Conservation (phyloP, 2,329 filamentous ascomycete genomes). For the Colletotrichum gloeosporioides region DNA sequence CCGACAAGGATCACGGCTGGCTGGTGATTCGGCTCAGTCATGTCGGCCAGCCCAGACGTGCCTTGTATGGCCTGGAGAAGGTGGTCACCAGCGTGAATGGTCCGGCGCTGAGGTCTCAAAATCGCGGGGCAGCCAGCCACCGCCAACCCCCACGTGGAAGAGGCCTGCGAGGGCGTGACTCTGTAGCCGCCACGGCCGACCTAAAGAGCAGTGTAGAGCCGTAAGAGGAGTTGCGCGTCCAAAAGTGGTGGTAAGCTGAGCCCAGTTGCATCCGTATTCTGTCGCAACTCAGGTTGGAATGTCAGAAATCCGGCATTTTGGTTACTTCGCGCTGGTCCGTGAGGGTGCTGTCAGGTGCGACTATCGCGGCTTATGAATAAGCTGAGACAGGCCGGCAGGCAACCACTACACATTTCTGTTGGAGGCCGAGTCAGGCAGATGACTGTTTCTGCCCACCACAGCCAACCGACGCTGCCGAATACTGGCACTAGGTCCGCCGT, state of each 20-base stretch:
- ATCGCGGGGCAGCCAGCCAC: constrained; percentile 20
- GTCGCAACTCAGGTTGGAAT: background rate
- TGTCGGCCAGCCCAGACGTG: constrained; percentile 21
- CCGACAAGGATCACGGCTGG: background rate
- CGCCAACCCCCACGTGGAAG: constrained; percentile 24
- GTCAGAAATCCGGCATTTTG: constrained; percentile 11
- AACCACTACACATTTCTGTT: constrained; percentile 15
- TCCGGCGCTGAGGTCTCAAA: constrained; percentile 22
- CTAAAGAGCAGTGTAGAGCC: background rate
- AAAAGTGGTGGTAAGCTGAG: constrained; percentile 16
- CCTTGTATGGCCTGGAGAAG: constrained; percentile 28
- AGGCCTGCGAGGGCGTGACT: constrained; percentile 17
- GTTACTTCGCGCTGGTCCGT: constrained; percentile 14
- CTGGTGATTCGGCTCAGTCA: constrained; percentile 17
- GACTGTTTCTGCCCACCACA: constrained; percentile 11
- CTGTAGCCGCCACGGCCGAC: background rate
- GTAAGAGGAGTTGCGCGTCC: background rate
- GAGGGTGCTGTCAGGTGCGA: constrained; percentile 17
- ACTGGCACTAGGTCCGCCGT: background rate
- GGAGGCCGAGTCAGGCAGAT: constrained; percentile 13
- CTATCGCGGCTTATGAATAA: constrained; percentile 22
- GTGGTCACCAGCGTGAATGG: constrained; percentile 28
- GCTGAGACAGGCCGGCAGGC: constrained; percentile 17
- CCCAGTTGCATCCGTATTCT: background rate
- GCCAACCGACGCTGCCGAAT: constrained; percentile 14